phyloP scores from a whole-genome alignment of 2,329 filamentous ascomycete genomes.

The Coniochaeta prunicola region DNA sequence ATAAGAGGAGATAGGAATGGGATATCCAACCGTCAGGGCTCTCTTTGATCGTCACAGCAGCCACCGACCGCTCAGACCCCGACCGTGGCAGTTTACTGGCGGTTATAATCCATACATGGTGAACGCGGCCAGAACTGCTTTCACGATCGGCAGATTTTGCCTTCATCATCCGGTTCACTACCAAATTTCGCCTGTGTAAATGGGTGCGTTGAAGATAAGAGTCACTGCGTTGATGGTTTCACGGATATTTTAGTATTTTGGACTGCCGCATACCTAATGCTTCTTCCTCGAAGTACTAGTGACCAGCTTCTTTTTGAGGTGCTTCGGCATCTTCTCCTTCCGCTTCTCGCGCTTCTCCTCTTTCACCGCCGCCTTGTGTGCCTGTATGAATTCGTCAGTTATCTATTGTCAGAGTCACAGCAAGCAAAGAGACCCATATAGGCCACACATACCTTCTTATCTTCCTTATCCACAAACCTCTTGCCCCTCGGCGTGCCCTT shows the following conservation, averaged over 20 bases:
- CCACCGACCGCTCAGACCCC: constrained; percentile 30
- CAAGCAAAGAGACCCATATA: not conserved
- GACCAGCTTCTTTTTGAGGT: constrained; percentile 85
- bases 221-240: no score
- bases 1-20: not conserved
- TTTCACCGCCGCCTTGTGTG: constrained; percentile 84
- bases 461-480: constrained; percentile 84
- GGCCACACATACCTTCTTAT: constrained; percentile 61
- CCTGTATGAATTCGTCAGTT: constrained; percentile 19
- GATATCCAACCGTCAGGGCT: constrained; percentile 38
- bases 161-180: constrained; percentile 20
- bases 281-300: constrained; percentile 55
- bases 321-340: constrained; percentile 93
- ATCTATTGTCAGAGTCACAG: no score
- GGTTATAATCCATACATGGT: constrained; percentile 29
- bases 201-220: not conserved
- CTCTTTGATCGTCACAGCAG: constrained; percentile 52
- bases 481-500: constrained; percentile 70
- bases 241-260: not conserved
- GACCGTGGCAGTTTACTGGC: constrained; percentile 16
- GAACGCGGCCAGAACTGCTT: constrained; percentile 11
- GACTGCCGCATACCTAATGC: constrained; percentile 34
- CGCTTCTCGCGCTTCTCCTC: constrained; percentile 92
- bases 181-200: not conserved
- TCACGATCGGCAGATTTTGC: constrained; percentile 9